Base-by-base conservation (phyloP, 306 rosid genomes). In the Cucurbita argyrosperma region DNA sequence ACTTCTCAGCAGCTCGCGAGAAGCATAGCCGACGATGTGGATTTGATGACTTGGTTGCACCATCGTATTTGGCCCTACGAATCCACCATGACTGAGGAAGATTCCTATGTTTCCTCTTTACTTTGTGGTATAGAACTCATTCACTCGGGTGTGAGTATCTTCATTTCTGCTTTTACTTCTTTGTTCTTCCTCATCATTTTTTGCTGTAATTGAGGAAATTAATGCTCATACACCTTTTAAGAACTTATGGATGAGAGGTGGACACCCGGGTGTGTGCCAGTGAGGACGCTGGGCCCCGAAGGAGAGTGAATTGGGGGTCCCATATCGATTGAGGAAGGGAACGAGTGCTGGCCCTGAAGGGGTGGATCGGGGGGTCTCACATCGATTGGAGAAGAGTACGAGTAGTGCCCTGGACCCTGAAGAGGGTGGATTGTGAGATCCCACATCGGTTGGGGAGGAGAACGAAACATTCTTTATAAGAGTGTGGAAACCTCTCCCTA, bases 21-120 rank as follows among this genome's bases (percentile, higher is more conserved):
- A 75, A 94, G 97, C 79, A 90, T 92, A 10, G 96, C 96, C 0
- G 97, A 92, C n/a, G 97, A 92, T 47, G 97, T 92, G 46, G 95
- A 92, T 77, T 74, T 92, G 71, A 72, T 92, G 78, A 92, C 98
- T 0, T 92, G 98, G 98, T 77, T 92, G 79, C 96, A 88, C 61
- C 74, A 71, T 52, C 96, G 98, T 50, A 88, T 92, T 51, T 90
- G 98, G 98, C 98, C 98, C 4, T 92, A 87, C 84, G 96, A 90
- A 82, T 88, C 98, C 53, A 84, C 65, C 87, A 87, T 90, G 96
- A 84, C 87, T 1, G 85, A 88, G 54, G 76, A 92, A 16, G 95
- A 92, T 74, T 92, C 97, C 0, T 92, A 84, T 75, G 61, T 92
- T 64, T 90, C 96, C 57, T 87, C 92, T 75, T 62, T 92, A 78